Evolutionary conservation across 441 rosid species (phyloP).

Genomic region (Pelargonium cotyledonis): DNA sequence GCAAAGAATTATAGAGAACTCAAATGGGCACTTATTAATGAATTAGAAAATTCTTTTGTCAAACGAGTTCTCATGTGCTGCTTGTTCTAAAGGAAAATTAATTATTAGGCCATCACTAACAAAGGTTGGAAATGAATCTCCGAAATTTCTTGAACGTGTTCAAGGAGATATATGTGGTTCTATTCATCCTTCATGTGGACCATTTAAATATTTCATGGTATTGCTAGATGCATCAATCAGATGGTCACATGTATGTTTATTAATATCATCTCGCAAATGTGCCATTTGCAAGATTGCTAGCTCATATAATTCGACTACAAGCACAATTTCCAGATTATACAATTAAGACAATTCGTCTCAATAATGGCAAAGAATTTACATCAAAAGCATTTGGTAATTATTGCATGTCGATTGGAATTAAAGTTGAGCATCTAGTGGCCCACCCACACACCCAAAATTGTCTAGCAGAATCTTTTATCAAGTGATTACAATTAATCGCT

Average conservation of each 20-base stretch:
- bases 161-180: too few relatives aligned
- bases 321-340: slow-evolving; percentile 6
- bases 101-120: too few relatives aligned
- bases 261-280: background rate
- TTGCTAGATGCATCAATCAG: too few relatives aligned
- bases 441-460: slow-evolving; percentile 11
- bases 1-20: too few relatives aligned
- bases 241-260: background rate
- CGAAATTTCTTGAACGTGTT: too few relatives aligned
- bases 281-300: background rate
- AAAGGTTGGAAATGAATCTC: too few relatives aligned
- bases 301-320: background rate
- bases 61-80: too few relatives aligned
- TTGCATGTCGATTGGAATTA: background rate
- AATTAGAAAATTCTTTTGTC: too few relatives aligned
- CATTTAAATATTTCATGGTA: background rate
- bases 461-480: slow-evolving; percentile 12
- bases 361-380: background rate
- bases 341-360: background rate
- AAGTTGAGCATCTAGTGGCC: background rate
- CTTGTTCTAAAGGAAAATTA: too few relatives aligned
- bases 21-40: too few relatives aligned
- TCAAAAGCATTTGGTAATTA: slow-evolving; percentile 5
- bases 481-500: background rate
- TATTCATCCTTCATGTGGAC: too few relatives aligned